Evolutionary conservation across 257 asterid genomes (phyloP).

Genomic region (Avicennia marina): DNA sequence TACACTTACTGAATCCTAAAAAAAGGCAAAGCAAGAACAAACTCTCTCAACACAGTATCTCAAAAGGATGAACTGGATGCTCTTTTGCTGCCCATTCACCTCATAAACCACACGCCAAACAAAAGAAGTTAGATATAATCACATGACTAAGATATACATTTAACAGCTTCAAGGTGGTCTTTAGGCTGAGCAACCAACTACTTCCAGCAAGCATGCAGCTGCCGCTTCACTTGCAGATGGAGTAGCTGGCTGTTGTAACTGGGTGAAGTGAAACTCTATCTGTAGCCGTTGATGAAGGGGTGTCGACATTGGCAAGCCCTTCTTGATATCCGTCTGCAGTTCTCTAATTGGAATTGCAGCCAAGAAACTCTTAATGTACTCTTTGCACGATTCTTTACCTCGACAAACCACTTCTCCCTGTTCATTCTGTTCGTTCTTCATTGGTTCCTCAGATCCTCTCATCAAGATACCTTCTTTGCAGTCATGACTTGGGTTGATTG

Average conservation of each 20-base stretch:
- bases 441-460: conserved; percentile 30
- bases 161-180: conserved; percentile 12
- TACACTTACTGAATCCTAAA: conserved; percentile 15
- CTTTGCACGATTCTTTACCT: conserved; percentile 64
- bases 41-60: conserved; percentile 19
- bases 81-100: conserved; percentile 26
- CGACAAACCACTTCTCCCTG: conserved; percentile 23
- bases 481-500: conserved; percentile 15
- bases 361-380: conserved; percentile 62
- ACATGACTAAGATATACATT: conserved; percentile 31
- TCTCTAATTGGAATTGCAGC: conserved; percentile 70
- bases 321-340: conserved; percentile 49
- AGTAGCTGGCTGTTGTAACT: conserved; percentile 19
- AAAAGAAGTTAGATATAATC: conserved; percentile 28
- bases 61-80: conserved; percentile 23
- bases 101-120: conserved; percentile 11
- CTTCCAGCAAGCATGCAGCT: background rate
- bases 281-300: conserved; percentile 66
- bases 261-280: conserved; percentile 68
- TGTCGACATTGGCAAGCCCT: conserved; percentile 47
- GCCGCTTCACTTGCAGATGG: no score
- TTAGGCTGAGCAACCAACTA: conserved; percentile 4
- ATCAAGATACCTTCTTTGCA: conserved; percentile 17
- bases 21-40: conserved; percentile 2
- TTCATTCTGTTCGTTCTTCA: conserved; percentile 26